Percentiles rank a stretch among this genome's conserved stretches.
These are phyloP conservation scores for Sugiyamaella marilandica DNA, from an alignment of 805 yeast species.

Conservation along the genomic window DNA sequence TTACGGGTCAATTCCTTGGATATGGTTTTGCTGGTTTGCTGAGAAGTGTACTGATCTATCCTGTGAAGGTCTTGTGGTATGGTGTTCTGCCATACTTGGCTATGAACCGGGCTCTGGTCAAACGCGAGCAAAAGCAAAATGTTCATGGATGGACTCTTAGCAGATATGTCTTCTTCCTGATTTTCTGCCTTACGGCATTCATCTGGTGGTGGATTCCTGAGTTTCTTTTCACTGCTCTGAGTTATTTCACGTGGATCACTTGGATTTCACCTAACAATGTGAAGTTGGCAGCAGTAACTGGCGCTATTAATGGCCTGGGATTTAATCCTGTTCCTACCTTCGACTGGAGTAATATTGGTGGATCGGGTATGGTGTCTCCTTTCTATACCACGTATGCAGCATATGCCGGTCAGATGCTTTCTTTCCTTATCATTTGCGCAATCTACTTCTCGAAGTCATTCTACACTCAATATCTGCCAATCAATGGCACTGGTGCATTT, in stretches of 20 bases:
- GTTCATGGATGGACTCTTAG: constrained; percentile 60
- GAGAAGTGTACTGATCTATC: constrained; percentile 46
- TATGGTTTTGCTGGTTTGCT: constrained; percentile 51
- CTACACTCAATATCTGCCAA: constrained; percentile 57
- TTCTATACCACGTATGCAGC: constrained; percentile 13
- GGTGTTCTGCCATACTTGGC: constrained; percentile 53
- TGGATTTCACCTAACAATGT: constrained; percentile 54
- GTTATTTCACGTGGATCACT: constrained; percentile 58
- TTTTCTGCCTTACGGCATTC: constrained; percentile 40
- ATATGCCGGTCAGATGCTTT: constrained; percentile 13
- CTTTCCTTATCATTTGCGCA: constrained; percentile 37
- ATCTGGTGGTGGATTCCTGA: constrained; percentile 66
- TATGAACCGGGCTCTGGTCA: constrained; percentile 40
- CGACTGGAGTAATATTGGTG: constrained; percentile 36
- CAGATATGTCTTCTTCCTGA: constrained; percentile 47
- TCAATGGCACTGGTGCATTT: constrained; percentile 47
- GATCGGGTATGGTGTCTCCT: constrained; percentile 17
- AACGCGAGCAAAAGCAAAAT: constrained; percentile 27
- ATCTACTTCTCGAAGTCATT: constrained; percentile 51
- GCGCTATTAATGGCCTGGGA: constrained; percentile 40
- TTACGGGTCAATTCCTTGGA: constrained; percentile 49
- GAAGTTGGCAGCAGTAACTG: constrained; percentile 57
- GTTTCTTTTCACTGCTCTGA: constrained; percentile 55
- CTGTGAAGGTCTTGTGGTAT: constrained; percentile 43
- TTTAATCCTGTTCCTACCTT: constrained; percentile 40